These are phyloP conservation scores for Pythium apleroticum DNA, from an alignment of 352 stramenopile species.

Conservation along the genomic window DNA sequence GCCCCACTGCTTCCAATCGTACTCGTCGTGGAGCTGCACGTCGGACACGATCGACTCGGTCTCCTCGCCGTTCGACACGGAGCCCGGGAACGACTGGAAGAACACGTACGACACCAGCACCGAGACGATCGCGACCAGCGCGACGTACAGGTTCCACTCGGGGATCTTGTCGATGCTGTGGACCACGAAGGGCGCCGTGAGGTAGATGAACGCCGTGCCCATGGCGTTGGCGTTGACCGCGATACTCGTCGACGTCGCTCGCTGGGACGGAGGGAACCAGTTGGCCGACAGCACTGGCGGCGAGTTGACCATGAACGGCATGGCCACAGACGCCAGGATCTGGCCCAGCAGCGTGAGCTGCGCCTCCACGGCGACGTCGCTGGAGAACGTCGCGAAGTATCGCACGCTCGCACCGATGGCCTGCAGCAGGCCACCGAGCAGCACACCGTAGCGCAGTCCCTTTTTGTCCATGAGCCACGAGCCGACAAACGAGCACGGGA, in stretches of 20 bases:
- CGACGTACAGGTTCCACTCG: slow-evolving; percentile 48
- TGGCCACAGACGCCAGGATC: slow-evolving; percentile 59
- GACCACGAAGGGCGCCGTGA: slow-evolving; percentile 51
- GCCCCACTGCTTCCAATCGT: slow-evolving; percentile 73
- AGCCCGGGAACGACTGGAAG: slow-evolving; percentile 52
- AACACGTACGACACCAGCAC: slow-evolving; percentile 27
- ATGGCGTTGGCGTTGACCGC: slow-evolving; percentile 77
- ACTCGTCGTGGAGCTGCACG: slow-evolving; percentile 61
- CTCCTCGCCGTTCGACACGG: slow-evolving; percentile 11
- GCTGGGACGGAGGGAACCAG: slow-evolving; percentile 69
- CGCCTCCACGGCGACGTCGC: slow-evolving; percentile 27
- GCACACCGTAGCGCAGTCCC: slow-evolving; percentile 57
- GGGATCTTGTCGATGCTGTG: slow-evolving; percentile 33
- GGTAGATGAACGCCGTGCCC: slow-evolving; percentile 63
- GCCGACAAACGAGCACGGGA: slow-evolving; percentile 74
- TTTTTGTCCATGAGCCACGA: slow-evolving; percentile 85
- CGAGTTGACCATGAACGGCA: slow-evolving; percentile 89
- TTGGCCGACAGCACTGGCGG: slow-evolving; percentile 68
- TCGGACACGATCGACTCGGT: slow-evolving; percentile 51
- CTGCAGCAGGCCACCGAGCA: slow-evolving; percentile 59
- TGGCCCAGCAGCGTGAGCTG: slow-evolving; percentile 57
- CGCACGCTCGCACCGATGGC: slow-evolving; percentile 46
- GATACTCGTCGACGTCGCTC: slow-evolving; percentile 66
- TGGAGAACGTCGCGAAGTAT: slow-evolving; percentile 40
- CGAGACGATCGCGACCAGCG: slow-evolving; percentile 27